phyloP scores from a whole-genome alignment of 1,284 basidiomycete species.

The Pseudozyma hubeiensis region DNA sequence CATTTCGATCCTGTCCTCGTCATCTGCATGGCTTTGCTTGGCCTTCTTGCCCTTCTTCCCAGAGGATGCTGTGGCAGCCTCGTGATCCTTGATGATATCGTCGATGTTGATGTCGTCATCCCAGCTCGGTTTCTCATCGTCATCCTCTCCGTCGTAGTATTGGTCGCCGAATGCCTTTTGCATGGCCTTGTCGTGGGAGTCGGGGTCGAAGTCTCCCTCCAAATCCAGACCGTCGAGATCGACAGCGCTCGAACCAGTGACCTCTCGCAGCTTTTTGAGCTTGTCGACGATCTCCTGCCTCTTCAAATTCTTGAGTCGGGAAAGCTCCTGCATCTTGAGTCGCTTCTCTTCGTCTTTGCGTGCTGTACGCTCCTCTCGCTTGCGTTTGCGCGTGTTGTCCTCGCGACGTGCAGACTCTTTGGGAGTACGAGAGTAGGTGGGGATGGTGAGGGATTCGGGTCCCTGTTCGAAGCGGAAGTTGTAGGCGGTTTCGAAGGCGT shows the following conservation, averaged over 20 bases:
- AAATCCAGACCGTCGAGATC: conserved; percentile 60
- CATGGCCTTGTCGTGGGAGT: conserved; percentile 65
- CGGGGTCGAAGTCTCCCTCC: conserved; percentile 66
- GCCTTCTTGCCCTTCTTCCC: conserved; percentile 74
- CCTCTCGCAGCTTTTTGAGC: conserved; percentile 60
- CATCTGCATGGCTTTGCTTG: conserved; percentile 22
- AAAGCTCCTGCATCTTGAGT: conserved; percentile 62
- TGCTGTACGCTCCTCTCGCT: conserved; percentile 59
- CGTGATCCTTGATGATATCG: conserved; percentile 74
- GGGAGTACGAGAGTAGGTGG: conserved; percentile 59
- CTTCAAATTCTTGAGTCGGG: conserved; percentile 61
- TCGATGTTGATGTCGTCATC: conserved; percentile 86
- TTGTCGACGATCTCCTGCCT: conserved; percentile 62
- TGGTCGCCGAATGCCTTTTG: conserved; percentile 58
- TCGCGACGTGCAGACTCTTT: conserved; percentile 59
- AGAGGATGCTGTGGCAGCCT: conserved; percentile 66
- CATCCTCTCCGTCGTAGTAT: conserved; percentile 57
- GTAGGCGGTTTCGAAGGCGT: conserved; percentile 67
- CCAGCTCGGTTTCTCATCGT: conserved; percentile 80
- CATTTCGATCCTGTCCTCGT: conserved; percentile 74
- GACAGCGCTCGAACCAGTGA: conserved; percentile 55
- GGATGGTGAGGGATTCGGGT: conserved; percentile 55
- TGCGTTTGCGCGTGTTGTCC: conserved; percentile 64
- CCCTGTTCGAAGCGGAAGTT: conserved; percentile 68
- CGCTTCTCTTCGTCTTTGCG: conserved; percentile 65